Base-by-base conservation (phyloP, 2,329 filamentous ascomycete genomes). In the Periglandula ipomoeae region DNA sequence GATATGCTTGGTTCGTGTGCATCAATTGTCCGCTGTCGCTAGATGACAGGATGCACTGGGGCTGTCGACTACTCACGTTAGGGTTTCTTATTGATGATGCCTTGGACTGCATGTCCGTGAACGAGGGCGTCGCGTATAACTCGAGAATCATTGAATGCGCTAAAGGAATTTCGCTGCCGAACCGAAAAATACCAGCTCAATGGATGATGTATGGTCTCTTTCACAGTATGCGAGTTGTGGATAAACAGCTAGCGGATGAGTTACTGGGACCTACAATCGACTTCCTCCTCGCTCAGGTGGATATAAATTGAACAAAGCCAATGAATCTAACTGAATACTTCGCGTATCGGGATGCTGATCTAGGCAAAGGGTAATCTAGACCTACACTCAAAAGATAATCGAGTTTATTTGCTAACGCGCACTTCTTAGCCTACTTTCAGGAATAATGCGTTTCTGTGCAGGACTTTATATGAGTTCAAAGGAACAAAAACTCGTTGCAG, bases 201-300 rank as follows among this genome's bases (percentile, higher is more conserved):
- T 65, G 49, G 24, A 71, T 71, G 10, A 62, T 59, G 8, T 65
- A 67, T 30, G 66, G 70, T 40, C 26, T 70, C 1, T 73, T 66
- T 66, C 59, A 66, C 43, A 55, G 53, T 27, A 71, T 72, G 65
- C 59, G 67, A 6, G 55, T 52, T 1, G 51, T 56, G 34, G 68
- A 72, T 51, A 43, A 37, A 1, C 51, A 56, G 5, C 57, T 70
- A 5, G 67, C 69, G 1, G 58, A 71, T 45, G 57, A 63, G 0
- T 54, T 71, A 1, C 55, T 67, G 0, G 68, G 70, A 54, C 66
- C 62, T 0, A 55, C 56, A 2, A 67, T 71, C 43, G 50, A 52
- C 1, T 72, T 71, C 51, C 69, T 71, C 66, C 51, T 63, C 1
- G 64, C 70, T 0, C 68, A 71, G 55, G 67, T 64, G 2, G 65